These are phyloP conservation scores for Phytophthora macrochlamydospora DNA, from an alignment of 352 stramenopile species.

Conservation along the genomic window DNA sequence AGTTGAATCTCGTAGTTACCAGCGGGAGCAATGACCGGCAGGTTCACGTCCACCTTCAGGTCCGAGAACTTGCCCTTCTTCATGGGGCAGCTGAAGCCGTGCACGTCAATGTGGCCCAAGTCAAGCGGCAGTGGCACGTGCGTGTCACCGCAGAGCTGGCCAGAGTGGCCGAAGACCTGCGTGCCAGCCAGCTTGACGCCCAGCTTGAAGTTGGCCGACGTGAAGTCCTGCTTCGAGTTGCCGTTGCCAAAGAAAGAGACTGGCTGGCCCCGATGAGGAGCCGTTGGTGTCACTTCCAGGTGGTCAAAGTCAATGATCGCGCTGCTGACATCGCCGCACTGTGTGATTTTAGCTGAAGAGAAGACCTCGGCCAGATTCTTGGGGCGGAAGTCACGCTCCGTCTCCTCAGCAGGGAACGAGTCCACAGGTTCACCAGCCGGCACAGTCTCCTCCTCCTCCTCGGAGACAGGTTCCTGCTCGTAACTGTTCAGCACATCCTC, in stretches of 20 bases:
- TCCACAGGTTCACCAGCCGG: slow-evolving; percentile 20
- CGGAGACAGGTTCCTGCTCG: slow-evolving; percentile 4
- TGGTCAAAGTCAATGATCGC: slow-evolving; percentile 71
- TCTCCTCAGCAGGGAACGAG: slow-evolving; percentile 31
- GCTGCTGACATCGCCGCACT: slow-evolving; percentile 75
- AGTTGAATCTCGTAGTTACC: slow-evolving; percentile 87
- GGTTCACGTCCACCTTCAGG: slow-evolving; percentile 82
- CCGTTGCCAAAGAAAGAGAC: slow-evolving; percentile 76
- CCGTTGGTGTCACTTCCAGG: slow-evolving; percentile 63
- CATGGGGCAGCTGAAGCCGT: slow-evolving; percentile 80
- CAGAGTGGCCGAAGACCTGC: slow-evolving; percentile 75
- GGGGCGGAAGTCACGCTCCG: slow-evolving; percentile 31
- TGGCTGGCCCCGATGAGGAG: slow-evolving; percentile 78
- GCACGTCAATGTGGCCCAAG: slow-evolving; percentile 86
- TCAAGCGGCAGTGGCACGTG: slow-evolving; percentile 80
- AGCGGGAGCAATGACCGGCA: slow-evolving; percentile 76
- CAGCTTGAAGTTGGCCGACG: slow-evolving; percentile 69
- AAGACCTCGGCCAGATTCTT: slow-evolving; percentile 43
- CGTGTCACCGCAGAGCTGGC: slow-evolving; percentile 77
- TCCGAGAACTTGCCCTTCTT: slow-evolving; percentile 65
- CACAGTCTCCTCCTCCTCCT: slow-evolving; percentile 13
- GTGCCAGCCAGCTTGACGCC: slow-evolving; percentile 72
- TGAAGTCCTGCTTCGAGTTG: slow-evolving; percentile 70
- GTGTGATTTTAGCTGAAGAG: slow-evolving; percentile 78
- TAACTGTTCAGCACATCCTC: not conserved